Percentiles rank a stretch among this genome's conserved stretches.
These are phyloP conservation scores for Hypoxylon trugodes DNA, from an alignment of 495 filamentous ascomycete genomes.

Conservation along the genomic window DNA sequence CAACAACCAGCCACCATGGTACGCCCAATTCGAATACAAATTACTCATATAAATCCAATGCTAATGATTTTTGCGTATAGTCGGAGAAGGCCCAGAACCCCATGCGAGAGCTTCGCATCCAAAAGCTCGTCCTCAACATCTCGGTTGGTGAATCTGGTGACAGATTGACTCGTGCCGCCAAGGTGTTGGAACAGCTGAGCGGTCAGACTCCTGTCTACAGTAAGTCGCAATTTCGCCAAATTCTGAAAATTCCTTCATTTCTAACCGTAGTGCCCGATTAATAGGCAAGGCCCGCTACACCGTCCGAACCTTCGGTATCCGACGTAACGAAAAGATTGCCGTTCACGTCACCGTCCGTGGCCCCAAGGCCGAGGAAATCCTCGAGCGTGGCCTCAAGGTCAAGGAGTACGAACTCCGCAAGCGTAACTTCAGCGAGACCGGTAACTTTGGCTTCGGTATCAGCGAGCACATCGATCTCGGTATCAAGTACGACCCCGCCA, in stretches of 20 bases:
- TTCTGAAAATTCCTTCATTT: not conserved
- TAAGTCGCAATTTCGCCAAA: constrained; percentile 52
- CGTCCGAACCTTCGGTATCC: constrained; percentile 99
- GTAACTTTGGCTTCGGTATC: constrained; percentile 99
- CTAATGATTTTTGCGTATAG: constrained; percentile 41
- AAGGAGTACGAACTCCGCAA: constrained; percentile 99
- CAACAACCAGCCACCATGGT: constrained; percentile 45
- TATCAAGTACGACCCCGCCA: constrained; percentile 99
- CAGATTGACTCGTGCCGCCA: constrained; percentile 98
- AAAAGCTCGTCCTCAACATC: constrained; percentile 99
- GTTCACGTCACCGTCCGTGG: constrained; percentile 99
- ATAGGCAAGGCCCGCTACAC: constrained; percentile 99
- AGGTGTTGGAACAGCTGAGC: constrained; percentile 99
- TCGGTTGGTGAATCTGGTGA: constrained; percentile 99
- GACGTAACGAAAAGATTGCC: constrained; percentile 99
- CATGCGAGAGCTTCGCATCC: constrained; percentile 99
- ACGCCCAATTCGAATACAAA: constrained; percentile 14
- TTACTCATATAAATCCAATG: not conserved
- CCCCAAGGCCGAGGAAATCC: constrained; percentile 99
- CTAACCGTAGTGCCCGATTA: constrained; percentile 27
- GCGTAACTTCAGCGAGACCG: constrained; percentile 99
- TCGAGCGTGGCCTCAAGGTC: constrained; percentile 99
- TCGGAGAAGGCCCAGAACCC: constrained; percentile 89
- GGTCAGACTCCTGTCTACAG: constrained; percentile 99
- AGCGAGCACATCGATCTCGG: constrained; percentile 99